These are phyloP conservation scores for Penicillium waksmanii DNA, from an alignment of 495 filamentous ascomycete genomes.

Conservation along the genomic window DNA sequence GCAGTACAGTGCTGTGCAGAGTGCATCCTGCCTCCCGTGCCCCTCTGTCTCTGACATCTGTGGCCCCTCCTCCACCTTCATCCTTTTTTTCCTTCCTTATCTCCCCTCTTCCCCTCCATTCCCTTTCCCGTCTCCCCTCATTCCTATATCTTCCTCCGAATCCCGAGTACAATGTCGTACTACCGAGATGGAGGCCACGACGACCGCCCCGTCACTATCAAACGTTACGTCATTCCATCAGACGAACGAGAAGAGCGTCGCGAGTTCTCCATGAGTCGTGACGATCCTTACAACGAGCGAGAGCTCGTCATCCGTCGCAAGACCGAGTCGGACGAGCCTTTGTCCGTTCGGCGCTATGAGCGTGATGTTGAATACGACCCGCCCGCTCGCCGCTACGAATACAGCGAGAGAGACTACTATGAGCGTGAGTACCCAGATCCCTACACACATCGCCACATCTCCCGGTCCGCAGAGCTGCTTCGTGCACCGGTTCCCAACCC, in stretches of 20 bases:
- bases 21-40: slow-evolving; percentile 9
- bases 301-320: slow-evolving; percentile 55
- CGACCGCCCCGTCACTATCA: slow-evolving; percentile 49
- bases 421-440: slow-evolving; percentile 52
- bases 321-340: slow-evolving; percentile 47
- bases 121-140: neutral
- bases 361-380: slow-evolving; percentile 49
- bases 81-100: slow-evolving; percentile 9
- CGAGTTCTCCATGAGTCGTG: slow-evolving; percentile 43
- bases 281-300: slow-evolving; percentile 44
- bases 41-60: slow-evolving; percentile 12
- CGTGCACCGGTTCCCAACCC: slow-evolving; percentile 51
- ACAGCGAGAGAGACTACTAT: slow-evolving; percentile 60
- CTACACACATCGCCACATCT: slow-evolving; percentile 62
- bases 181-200: slow-evolving; percentile 53
- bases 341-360: slow-evolving; percentile 46
- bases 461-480: slow-evolving; percentile 71
- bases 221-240: slow-evolving; percentile 53
- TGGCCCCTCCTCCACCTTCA: slow-evolving; percentile 5
- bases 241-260: slow-evolving; percentile 46
- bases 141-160: slow-evolving; percentile 7
- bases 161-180: slow-evolving; percentile 46
- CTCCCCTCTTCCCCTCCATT: slow-evolving; percentile 1
- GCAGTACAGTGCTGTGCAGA: slow-evolving; percentile 6
- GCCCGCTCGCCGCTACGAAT: slow-evolving; percentile 37